Evolutionary conservation across 129 eudicot genomes (phyloP), one percentile per base, ranked within the genome.

Genomic region (Glebionis coronaria): DNA sequence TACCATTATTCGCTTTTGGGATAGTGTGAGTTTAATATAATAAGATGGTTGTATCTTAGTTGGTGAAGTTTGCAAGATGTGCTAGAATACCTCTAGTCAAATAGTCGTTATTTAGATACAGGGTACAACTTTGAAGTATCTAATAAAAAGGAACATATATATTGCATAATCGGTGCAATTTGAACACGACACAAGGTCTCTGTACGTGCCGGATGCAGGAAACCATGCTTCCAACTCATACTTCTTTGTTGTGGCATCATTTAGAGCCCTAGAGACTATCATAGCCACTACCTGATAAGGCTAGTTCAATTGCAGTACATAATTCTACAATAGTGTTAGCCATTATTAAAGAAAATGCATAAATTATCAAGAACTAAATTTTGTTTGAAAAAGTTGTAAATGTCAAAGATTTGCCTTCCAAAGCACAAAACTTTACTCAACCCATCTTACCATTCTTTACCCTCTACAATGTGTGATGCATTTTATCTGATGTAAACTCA

Each of bases 211-310:
- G 35, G 98, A 92, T 23, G 98, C 87, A 44, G 98, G 98, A 63
- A 83, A 92, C 98, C 98, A 92, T 45, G 87, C 98, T 77, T 92
- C 98, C 85, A 92, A 82, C 67, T 92, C 98, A 40, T 81, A 88
- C 80, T 92, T 92, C 79, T 92, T 92, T 29, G 98, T 95, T 13
- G 98, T 96, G 59, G 98, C 91, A 74, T 92, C 98, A 27, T 88
- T 92, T 55, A 92, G 55, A 6, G 96, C 98, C 35, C 98, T 96
- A 61, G 96, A 85, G 69, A 92, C 98, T 19, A 92, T n/a, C n/a
- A n/a, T 86, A 4, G 98, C 54, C 55, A 92, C 98, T 25, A 92
- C 50, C 21, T 80, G 95, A 75, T 92, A 88, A 0, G 98, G 98
- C 73, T 88, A 68, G n/a, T 85, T 76, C 77, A 92, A 79, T 96